Evolutionary conservation across 2,329 filamentous ascomycete species (phyloP).

Genomic region (Metarhizium brunneum): DNA sequence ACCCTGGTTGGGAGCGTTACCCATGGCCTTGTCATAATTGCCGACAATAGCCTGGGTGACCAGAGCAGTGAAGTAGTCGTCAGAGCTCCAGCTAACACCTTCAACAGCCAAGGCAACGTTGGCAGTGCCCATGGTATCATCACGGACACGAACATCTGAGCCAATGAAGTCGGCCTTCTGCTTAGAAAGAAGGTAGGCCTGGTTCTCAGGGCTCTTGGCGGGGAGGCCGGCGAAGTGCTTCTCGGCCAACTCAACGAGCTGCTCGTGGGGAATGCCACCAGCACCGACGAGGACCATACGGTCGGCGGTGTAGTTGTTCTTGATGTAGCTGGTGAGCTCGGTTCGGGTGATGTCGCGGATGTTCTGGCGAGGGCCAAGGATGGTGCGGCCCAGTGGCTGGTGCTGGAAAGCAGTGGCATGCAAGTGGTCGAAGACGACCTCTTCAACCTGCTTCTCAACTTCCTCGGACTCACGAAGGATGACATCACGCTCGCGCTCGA

Average conservation of each 20-base stretch:
- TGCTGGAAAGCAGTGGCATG: conserved; percentile 97
- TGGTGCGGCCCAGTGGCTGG: conserved; percentile 94
- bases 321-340: conserved; percentile 93
- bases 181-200: conserved; percentile 71
- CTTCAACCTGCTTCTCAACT: conserved; percentile 99
- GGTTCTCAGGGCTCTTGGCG: conserved; percentile 62
- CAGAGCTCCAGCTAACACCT: conserved; percentile 98
- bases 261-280: conserved; percentile 85
- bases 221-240: conserved; percentile 85
- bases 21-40: conserved; percentile 99
- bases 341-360: conserved; percentile 90
- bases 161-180: conserved; percentile 90
- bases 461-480: conserved; percentile 98
- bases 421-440: conserved; percentile 98
- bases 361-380: conserved; percentile 95
- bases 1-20: conserved; percentile 92
- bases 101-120: conserved; percentile 98
- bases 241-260: conserved; percentile 93
- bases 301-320: conserved; percentile 98
- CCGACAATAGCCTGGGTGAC: conserved; percentile 98
- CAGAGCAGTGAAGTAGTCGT: conserved; percentile 97
- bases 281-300: conserved; percentile 98
- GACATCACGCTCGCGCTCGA: conserved; percentile 96
- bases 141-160: conserved; percentile 89
- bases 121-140: conserved; percentile 91